These are phyloP conservation scores for Colletotrichum sojae DNA, from an alignment of 2,329 filamentous ascomycete genomes.

Conservation along the genomic window DNA sequence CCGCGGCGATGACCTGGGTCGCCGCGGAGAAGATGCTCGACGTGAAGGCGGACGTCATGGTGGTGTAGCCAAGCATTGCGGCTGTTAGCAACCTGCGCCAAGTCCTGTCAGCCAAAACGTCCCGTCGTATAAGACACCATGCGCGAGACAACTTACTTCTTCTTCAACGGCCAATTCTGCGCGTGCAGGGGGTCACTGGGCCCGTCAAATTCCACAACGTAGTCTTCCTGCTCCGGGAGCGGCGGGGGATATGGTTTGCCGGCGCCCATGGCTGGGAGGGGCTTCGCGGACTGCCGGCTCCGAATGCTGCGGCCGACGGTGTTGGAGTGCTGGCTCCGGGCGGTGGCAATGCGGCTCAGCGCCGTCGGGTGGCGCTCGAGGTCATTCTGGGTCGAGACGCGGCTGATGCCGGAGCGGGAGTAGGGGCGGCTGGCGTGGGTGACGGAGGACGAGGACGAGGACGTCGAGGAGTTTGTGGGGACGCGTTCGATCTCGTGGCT, in stretches of 20 bases:
- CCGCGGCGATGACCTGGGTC: slow-evolving; percentile 66
- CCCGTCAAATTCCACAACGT: slow-evolving; percentile 89
- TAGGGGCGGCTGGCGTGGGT: slow-evolving; percentile 48
- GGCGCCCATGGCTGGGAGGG: slow-evolving; percentile 78
- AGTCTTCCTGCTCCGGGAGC: slow-evolving; percentile 79
- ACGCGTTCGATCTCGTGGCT: slow-evolving; percentile 74
- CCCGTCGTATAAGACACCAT: slow-evolving; percentile 22
- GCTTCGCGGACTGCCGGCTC: slow-evolving; percentile 67
- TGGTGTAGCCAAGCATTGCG: slow-evolving; percentile 80
- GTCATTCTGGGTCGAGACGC: slow-evolving; percentile 75
- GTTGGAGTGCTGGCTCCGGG: slow-evolving; percentile 76
- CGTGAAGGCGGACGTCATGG: slow-evolving; percentile 78
- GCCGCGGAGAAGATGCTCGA: slow-evolving; percentile 83
- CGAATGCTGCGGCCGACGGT: slow-evolving; percentile 75
- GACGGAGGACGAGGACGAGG: slow-evolving; percentile 64
- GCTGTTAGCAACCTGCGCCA: slow-evolving; percentile 70
- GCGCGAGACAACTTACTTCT: slow-evolving; percentile 71
- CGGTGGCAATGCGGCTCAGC: slow-evolving; percentile 79
- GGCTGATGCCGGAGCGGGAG: slow-evolving; percentile 66
- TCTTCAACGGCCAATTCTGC: slow-evolving; percentile 86
- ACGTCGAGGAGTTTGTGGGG: slow-evolving; percentile 65
- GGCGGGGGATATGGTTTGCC: slow-evolving; percentile 82
- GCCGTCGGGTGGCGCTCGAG: slow-evolving; percentile 79
- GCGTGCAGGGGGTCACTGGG: slow-evolving; percentile 87
- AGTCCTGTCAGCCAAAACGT: slow-evolving; percentile 24